Evolutionary conservation across 148 eudicot species (phyloP).

Genomic region (Cornus controversa): DNA sequence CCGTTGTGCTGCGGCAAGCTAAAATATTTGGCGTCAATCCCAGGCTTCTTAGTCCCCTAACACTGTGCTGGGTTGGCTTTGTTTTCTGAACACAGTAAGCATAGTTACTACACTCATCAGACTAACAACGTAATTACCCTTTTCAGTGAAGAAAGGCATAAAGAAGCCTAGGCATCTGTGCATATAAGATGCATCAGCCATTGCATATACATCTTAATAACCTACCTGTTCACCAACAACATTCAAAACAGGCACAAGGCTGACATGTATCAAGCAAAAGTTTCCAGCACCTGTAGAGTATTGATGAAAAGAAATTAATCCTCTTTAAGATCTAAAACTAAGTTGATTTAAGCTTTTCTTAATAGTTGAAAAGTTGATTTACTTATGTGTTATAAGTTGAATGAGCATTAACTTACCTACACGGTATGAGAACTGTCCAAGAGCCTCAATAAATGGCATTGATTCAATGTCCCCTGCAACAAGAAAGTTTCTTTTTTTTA

Average conservation of each 20-base stretch:
- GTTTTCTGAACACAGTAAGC: conserved; percentile 64
- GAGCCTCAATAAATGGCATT: conserved; percentile 94
- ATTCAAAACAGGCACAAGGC: conserved; percentile 88
- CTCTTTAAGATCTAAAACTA: background rate
- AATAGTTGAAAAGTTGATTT: background rate
- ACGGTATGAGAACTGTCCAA: conserved; percentile 89
- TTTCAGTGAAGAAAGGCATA: background rate
- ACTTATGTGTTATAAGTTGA: background rate
- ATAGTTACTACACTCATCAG: conserved; percentile 15
- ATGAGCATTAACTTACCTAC: conserved; percentile 58
- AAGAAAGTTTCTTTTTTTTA: background rate
- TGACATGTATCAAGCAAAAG: conserved; percentile 94
- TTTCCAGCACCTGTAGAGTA: conserved; percentile 68
- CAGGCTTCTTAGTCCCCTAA: conserved; percentile 82
- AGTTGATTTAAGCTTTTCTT: background rate
- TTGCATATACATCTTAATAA: background rate
- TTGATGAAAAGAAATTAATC: background rate
- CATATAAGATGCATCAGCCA: background rate
- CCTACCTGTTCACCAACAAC: conserved; percentile 97
- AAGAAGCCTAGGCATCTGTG: background rate
- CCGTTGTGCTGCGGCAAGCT: conserved; percentile 95
- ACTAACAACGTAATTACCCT: background rate
- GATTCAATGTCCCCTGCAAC: conserved; percentile 91
- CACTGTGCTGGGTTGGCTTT: conserved; percentile 98
- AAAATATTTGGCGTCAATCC: conserved; percentile 82